Evolutionary conservation across 2,329 filamentous ascomycete species (phyloP).

Genomic region (Lachnellula willkommii): DNA sequence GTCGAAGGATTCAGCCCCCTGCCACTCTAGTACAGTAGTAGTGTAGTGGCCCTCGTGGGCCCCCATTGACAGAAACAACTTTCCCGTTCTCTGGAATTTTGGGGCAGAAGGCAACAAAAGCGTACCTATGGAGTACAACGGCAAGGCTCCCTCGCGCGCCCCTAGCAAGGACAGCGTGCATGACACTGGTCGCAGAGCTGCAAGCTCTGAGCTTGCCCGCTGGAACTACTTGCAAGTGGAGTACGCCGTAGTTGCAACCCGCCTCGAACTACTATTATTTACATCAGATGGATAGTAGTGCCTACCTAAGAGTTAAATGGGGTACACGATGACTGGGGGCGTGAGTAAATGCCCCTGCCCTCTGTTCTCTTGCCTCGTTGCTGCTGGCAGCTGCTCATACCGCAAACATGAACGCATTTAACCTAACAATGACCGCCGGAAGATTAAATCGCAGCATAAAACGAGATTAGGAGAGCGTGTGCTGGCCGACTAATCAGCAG

Average conservation of each 20-base stretch:
- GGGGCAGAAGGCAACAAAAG: neutral
- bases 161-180: neutral
- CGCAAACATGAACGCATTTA: neutral
- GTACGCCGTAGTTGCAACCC: neutral
- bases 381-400: neutral
- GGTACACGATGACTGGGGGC: neutral
- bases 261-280: neutral
- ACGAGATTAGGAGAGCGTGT: neutral
- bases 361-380: neutral
- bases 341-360: neutral
- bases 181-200: neutral
- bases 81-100: slow-evolving; percentile 1
- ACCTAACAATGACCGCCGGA: neutral
- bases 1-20: slow-evolving; percentile 11
- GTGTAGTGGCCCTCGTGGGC: too few species aligned
- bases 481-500: neutral
- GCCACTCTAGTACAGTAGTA: neutral
- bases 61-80: slow-evolving; percentile 4
- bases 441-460: neutral
- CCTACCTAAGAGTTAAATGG: neutral
- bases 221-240: neutral
- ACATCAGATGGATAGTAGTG: neutral
- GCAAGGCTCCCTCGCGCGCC: neutral
- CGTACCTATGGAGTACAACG: neutral
- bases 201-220: neutral